Evolutionary conservation across 176 grass and related monocot species (phyloP).

Genomic region (Ampelocalamus luodianensis): DNA sequence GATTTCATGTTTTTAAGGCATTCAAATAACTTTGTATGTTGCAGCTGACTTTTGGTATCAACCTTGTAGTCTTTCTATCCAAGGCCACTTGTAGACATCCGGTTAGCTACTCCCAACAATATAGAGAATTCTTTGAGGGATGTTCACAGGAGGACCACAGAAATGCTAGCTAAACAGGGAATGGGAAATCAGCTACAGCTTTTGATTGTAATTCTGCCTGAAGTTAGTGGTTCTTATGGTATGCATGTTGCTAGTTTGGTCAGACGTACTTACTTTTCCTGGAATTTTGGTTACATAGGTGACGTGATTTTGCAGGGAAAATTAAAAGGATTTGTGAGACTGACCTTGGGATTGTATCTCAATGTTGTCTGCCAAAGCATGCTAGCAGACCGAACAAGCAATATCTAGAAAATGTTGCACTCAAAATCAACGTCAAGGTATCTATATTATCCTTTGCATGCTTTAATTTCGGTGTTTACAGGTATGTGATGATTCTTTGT

Average conservation of each 20-base stretch:
- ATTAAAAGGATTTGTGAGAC: constrained; percentile 78
- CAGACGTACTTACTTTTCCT: not conserved
- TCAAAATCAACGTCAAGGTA: constrained; percentile 96
- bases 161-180: constrained; percentile 14
- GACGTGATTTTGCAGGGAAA: constrained; percentile 52
- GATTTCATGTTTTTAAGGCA: not conserved
- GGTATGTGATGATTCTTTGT: not conserved
- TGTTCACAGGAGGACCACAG: constrained; percentile 36
- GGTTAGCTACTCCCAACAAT: constrained; percentile 30
- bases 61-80: constrained; percentile 56
- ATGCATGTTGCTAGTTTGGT: not conserved
- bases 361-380: constrained; percentile 70
- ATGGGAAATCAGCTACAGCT: constrained; percentile 52
- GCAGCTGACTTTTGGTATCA: constrained; percentile 1
- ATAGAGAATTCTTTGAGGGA: constrained; percentile 63
- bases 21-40: not conserved
- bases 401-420: constrained; percentile 81
- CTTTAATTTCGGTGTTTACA: not conserved
- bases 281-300: not conserved
- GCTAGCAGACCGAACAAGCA: constrained; percentile 63
- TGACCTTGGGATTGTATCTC: constrained; percentile 79
- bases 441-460: not conserved
- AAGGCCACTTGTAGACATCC: constrained; percentile 49
- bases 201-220: constrained; percentile 70
- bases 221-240: constrained; percentile 71